Evolutionary conservation across 169 alveolate genomes (phyloP), one percentile per base, ranked within the genome.

Genomic region (Cryptosporidium meleagridis): DNA sequence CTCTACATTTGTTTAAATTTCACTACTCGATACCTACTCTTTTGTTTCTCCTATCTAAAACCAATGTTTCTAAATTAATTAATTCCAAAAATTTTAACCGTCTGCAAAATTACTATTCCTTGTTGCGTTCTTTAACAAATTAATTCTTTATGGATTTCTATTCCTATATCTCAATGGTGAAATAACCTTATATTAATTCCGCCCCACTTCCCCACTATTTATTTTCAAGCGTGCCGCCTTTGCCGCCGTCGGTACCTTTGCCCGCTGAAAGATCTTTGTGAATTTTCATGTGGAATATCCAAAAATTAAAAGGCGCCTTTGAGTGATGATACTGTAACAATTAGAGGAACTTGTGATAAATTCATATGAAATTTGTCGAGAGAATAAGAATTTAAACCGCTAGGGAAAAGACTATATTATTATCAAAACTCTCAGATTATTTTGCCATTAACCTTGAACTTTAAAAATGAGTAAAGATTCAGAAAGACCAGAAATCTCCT

Each of bases 401-500:
- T 39, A 69, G 1, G 1, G 44, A 39, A 69, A 21, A 39, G 29
- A 39, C 0, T 21, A 45, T 16, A 41, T 26, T 41, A 69, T 29
- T 41, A 45, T 69, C 3, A 69, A 5, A 69, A 44, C 26, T 65
- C 33, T 14, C 37, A 26, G 58, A 10, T 21, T 23, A 18, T 44
- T 69, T 23, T 16, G 26, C 12, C 65, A 33, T 33, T 16, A 69
- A 41, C 9, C n/a, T 67, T 33, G 62, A 4, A 45, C 18, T 14
- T 35, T 41, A 44, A 16, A 44, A 29, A 69, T 69, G 84, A 69
- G 84, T 65, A 69, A 69, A 29, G 86, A 59, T 53, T 70, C 68
- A 33, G 86, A 73, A 29, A 73, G 16, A 14, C 35, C 59, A 21
- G 89, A 80, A 45, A 80, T 80, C 21, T 80, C 89, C 4, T 80